phyloP scores from a whole-genome alignment of 225 moss, liverwort and hornwort genomes.

The Sphagnum tenellum region DNA sequence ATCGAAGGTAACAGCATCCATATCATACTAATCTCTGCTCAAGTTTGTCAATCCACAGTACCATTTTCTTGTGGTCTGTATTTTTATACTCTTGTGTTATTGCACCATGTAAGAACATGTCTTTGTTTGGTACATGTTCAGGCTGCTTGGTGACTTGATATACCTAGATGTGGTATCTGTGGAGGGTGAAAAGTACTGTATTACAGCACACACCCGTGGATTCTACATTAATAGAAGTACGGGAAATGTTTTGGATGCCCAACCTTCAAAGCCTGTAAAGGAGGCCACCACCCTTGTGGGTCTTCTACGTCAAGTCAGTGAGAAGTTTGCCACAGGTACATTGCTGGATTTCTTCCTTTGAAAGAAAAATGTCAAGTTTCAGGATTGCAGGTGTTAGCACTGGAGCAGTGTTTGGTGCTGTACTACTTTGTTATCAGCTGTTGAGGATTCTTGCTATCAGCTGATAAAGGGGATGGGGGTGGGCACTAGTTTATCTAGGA shows the following conservation, averaged over 20 bases:
- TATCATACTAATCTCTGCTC: no score
- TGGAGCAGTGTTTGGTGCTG: no score
- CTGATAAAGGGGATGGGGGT: no score
- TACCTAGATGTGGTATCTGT: slow-evolving; percentile 76
- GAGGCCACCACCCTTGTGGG: slow-evolving; percentile 84
- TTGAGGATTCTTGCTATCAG: no score
- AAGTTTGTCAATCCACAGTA: no score
- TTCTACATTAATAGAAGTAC: slow-evolving; percentile 67
- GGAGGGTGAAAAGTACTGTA: slow-evolving; percentile 59
- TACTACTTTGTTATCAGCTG: no score
- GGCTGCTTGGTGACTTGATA: slow-evolving; percentile 83
- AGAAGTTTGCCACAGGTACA: slow-evolving; percentile 57
- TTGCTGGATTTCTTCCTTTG: not conserved
- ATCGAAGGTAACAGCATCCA: slow-evolving; percentile 49
- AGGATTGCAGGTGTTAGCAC: not conserved
- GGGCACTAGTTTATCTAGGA: no score
- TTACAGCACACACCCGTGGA: slow-evolving; percentile 64
- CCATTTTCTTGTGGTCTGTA: no score
- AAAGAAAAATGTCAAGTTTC: not conserved
- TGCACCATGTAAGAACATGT: no score
- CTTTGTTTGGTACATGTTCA: slow-evolving; percentile 18
- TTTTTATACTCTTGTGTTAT: no score
- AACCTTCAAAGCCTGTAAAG: slow-evolving; percentile 24
- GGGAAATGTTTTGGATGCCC: slow-evolving; percentile 59
- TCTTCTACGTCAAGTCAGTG: slow-evolving; percentile 67